Evolutionary conservation across 768 basidiomycete species (phyloP), one percentile per base, ranked within the genome.

Genomic region (Amanita rimosa): DNA sequence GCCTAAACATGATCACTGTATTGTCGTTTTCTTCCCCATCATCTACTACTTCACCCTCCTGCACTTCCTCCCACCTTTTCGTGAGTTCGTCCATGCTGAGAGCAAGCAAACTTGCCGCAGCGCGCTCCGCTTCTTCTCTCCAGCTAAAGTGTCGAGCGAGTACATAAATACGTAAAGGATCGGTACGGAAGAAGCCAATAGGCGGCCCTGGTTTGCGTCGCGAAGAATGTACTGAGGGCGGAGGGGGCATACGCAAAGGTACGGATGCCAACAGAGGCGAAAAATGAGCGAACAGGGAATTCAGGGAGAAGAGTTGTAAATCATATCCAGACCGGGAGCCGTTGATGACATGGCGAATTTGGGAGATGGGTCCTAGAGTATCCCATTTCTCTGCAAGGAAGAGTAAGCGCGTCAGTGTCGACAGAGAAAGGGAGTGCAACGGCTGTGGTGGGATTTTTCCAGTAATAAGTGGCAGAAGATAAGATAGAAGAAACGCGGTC

Each of bases 301-400:
- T 1, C 64, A 61, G 10, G 71, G 73, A 1, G 74, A 68, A 46
- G 65, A 69, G 31, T 79, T 61, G 1, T 73, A 69, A 14, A 6
- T 33, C 31, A 26, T 17, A 35, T 2, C 11, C 22, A 2, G 17
- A 73, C 69, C 45, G 79, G 77, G 50, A 85, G 69, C 54, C 69
- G 68, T 9, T 78, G 72, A 77, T 59, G 0, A 72, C 67, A 19
- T 69, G 67, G 47, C 78, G 77, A 17, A 50, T 34, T 70, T 64
- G 3, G 80, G 77, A 44, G 21, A 50, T 44, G n/a, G 49, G 49
- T 14, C 49, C 49, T 44, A 42, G 49, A 16, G 49, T 26, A 42
- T 83, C 81, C 72, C 84, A 86, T 57, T 81, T 83, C 55, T 85
- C 81, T 2, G 82, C 79, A 0, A 80, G 70, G 36, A 64, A 68